phyloP scores from a whole-genome alignment of 23 red algal species.

The Gracilaria domingensis region DNA sequence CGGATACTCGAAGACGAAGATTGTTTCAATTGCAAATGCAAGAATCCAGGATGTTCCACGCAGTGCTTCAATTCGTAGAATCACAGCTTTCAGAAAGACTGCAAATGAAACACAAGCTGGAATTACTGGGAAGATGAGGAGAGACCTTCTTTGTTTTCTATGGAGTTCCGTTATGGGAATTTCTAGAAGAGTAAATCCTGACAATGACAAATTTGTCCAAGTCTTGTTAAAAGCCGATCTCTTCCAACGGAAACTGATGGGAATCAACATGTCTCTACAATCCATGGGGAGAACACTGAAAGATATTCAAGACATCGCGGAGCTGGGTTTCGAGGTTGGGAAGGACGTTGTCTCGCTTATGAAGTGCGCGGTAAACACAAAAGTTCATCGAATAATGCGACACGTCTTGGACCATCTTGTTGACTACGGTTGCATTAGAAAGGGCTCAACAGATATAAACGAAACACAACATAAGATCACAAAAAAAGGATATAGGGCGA shows the following conservation, averaged over 20 bases:
- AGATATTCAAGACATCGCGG: background rate
- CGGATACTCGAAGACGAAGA: background rate
- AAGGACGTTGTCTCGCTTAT: background rate
- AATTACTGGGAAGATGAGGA: background rate
- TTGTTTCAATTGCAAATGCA: constrained; percentile 16
- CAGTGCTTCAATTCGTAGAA: background rate
- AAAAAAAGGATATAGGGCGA: constrained; percentile 1
- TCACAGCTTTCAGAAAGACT: background rate
- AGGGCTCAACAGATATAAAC: constrained; percentile 5
- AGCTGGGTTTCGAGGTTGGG: background rate
- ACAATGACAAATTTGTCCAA: constrained; percentile 3
- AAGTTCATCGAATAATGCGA: constrained; percentile 20
- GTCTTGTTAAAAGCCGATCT: background rate
- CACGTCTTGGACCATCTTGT: background rate
- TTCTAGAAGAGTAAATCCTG: background rate
- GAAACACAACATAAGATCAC: constrained; percentile 12
- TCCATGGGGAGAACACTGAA: background rate
- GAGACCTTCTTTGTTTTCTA: constrained; percentile 9
- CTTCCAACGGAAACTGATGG: constrained; percentile 11
- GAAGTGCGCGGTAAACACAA: constrained; percentile 26
- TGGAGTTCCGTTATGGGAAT: constrained; percentile 26
- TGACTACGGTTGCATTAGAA: constrained; percentile 13
- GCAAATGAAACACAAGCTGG: constrained; percentile 21
- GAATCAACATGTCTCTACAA: background rate
- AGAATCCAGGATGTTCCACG: constrained; percentile 14